Base-by-base conservation (phyloP, 2,329 filamentous ascomycete genomes). In the Tolypocladium pustulatum region DNA sequence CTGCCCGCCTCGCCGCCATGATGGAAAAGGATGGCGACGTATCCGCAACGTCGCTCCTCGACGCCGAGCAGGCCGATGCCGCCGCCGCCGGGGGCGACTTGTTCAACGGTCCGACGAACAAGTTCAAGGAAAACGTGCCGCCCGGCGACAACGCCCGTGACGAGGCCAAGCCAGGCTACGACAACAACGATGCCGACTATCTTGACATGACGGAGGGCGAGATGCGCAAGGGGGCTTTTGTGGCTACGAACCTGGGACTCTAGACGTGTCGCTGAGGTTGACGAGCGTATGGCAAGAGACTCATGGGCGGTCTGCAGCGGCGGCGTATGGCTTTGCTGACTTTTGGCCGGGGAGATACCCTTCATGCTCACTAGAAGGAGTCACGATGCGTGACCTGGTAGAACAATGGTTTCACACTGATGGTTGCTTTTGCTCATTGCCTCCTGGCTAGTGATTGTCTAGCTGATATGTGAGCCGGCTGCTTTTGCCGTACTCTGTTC, bases 1-100 rank as follows among this genome's bases (percentile, higher is more conserved):
- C 79, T n/a, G 79, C 79, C 43, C 75, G 79, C 20, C 67, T 81
- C 27, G 78, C 78, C 13, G 78, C 78, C 36, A 76, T 81, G 73
- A 78, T 80, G 75, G 76, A 78, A 59, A 70, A 71, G 25, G 75
- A 78, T 56, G 72, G 62, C 49, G 62, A 65, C 22, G 57, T 52
- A 12, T 58, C 49, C 0, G 13, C 58, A 10, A 10, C 43, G n/a
- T 41, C 57, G 37, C 25, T 58, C 30, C 20, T 53, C 30, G 49
- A 53, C 4, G 49, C 5, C 49, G 30, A 10, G 20, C 49, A 36
- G 30, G 30, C 20, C 13, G 30, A 34, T 10, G 46, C 46, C 7
- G 17, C 10, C 4, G 49, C 30, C 3, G n/a, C n/a, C n/a, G n/a
- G n/a, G n/a, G 30, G 49, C 20, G 49, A 22, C 20, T 3, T 34